These are phyloP conservation scores for Auriscalpium microsporum DNA, from an alignment of 768 basidiomycete genomes.

Conservation along the genomic window DNA sequence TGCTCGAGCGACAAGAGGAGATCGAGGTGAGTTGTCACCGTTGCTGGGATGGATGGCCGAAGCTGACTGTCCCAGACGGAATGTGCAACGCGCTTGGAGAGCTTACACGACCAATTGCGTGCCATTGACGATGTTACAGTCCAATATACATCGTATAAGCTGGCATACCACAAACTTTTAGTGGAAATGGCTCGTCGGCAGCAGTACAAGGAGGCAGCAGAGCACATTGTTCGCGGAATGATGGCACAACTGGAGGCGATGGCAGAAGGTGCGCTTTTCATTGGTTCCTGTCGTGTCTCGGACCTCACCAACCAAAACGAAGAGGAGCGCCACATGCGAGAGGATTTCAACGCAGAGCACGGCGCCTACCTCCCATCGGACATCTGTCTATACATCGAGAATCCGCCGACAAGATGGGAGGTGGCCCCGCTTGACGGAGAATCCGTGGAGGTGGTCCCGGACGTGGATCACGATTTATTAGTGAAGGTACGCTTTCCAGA, in stretches of 20 bases:
- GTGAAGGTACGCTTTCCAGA: conserved; percentile 33
- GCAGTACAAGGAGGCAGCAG: conserved; percentile 57
- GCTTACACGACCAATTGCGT: conserved; percentile 52
- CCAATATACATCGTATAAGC: conserved; percentile 60
- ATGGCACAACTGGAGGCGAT: conserved; percentile 52
- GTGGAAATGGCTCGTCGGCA: conserved; percentile 64
- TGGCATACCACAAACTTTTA: conserved; percentile 65
- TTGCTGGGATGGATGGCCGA: background rate
- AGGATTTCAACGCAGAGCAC: conserved; percentile 64
- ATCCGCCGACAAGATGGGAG: conserved; percentile 67
- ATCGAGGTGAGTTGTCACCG: conserved; percentile 45
- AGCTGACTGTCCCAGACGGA: conserved; percentile 30
- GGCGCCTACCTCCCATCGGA: conserved; percentile 72
- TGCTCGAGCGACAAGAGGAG: conserved; percentile 59
- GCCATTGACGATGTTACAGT: conserved; percentile 57
- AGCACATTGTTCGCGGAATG: conserved; percentile 60
- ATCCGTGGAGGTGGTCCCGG: conserved; percentile 48
- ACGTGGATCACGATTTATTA: conserved; percentile 52
- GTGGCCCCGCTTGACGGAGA: conserved; percentile 52
- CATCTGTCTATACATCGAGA: conserved; percentile 68
- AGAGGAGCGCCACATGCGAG: conserved; percentile 64
- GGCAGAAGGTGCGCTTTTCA: conserved; percentile 44
- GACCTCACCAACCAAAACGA: background rate
- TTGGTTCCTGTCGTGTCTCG: background rate
- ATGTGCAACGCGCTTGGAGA: conserved; percentile 43